phyloP scores from a whole-genome alignment of 2,329 filamentous ascomycete species.

The Penicillium frequentans region DNA sequence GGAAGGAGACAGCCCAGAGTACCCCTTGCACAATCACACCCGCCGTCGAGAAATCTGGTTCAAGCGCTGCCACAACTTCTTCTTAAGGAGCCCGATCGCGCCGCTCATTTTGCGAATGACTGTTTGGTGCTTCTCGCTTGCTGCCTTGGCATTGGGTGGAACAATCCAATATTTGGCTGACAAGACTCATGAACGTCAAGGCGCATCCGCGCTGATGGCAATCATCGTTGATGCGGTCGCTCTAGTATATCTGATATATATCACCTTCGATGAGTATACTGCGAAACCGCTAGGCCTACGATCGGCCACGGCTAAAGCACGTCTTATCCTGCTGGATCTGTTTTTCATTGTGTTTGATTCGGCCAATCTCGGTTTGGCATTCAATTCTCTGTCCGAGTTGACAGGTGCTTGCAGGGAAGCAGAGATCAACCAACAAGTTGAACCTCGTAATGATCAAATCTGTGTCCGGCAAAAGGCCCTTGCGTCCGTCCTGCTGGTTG shows the following conservation, averaged over 20 bases:
- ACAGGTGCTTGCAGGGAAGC: slow-evolving; percentile 59
- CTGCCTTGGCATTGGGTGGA: slow-evolving; percentile 75
- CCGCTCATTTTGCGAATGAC: slow-evolving; percentile 79
- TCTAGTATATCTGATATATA: slow-evolving; percentile 86
- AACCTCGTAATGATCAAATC: slow-evolving; percentile 48
- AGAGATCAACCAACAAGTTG: slow-evolving; percentile 34
- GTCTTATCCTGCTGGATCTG: slow-evolving; percentile 85
- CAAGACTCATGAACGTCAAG: slow-evolving; percentile 53
- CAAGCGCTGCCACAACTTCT: slow-evolving; percentile 64
- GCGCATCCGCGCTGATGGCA: slow-evolving; percentile 80
- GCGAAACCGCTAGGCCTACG: slow-evolving; percentile 89
- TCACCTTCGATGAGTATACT: slow-evolving; percentile 95
- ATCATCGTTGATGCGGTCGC: slow-evolving; percentile 87
- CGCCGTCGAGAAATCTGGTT: slow-evolving; percentile 53
- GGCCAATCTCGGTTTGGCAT: slow-evolving; percentile 85
- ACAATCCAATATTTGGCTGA: slow-evolving; percentile 68
- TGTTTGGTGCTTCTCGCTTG: slow-evolving; percentile 78
- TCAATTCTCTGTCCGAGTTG: slow-evolving; percentile 71
- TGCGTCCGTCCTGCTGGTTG: slow-evolving; percentile 75
- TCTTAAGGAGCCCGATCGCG: slow-evolving; percentile 80
- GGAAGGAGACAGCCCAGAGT: slow-evolving; percentile 53
- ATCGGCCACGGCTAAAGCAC: slow-evolving; percentile 78
- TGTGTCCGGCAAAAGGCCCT: slow-evolving; percentile 68
- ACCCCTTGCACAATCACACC: slow-evolving; percentile 51
- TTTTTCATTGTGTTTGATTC: slow-evolving; percentile 98